Evolutionary conservation across 148 eudicot genomes (phyloP), one percentile per base, ranked within the genome.

Genomic region (Vaccinium corymbosum): DNA sequence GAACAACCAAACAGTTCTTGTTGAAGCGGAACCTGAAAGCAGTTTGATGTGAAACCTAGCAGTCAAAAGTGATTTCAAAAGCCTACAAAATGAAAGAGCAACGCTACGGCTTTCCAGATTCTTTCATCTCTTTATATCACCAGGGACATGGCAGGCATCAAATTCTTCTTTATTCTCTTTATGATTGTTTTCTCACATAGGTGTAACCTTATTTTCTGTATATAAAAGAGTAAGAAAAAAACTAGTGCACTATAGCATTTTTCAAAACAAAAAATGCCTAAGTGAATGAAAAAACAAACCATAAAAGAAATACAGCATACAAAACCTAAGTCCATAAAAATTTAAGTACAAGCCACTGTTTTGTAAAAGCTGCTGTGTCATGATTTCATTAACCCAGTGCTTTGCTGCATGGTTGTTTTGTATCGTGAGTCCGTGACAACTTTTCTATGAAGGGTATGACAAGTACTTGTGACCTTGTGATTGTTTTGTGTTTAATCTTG

Each of bases 1-100:
- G 98, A 78, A 95, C 82, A 87, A 94, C 90, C 85, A 94, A 87
- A 89, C 96, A 95, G 51, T 91, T 86, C 80, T 89, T 93, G 87
- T 87, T 88, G 84, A 95, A 95, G 56, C 86, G 81, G 87, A 88
- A 95, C 90, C 96, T 93, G 88, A 83, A 89, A 87, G 32, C 74
- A 77, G 55, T 78, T 76, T 20, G 62, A 84, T 29, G 38, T 77
- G 48, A 61, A 49, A 62, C 16, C 13, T 73, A 61, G 16, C 74
- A 56, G 73, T 71, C 64, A 72, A 70, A 15, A 83, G n/a, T 46
- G 10, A 6, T 46, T 53, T 17, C 76, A 66, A 13, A 66, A 12
- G 9, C 29, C 22, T n/a, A 13, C 66, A 64, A 46, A 15, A 48
- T 19, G 10, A 62, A 46, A 80, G 9, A 48, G 53, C 29, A 19